Evolutionary conservation across 2,329 filamentous ascomycete genomes (phyloP).

Genomic region (Helotiales sp.): DNA sequence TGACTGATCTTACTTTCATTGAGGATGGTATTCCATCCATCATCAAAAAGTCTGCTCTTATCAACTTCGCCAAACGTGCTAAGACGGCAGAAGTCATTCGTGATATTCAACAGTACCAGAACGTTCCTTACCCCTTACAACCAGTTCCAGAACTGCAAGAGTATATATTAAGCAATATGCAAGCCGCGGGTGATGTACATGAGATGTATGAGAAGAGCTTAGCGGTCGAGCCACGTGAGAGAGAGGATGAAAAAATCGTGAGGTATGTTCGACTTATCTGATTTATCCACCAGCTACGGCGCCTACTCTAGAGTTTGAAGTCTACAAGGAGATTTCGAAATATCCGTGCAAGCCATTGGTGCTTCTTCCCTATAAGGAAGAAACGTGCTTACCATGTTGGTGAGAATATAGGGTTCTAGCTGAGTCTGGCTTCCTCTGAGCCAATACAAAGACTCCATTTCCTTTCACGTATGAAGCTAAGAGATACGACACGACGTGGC

Average conservation of each 20-base stretch:
- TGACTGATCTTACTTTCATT: constrained; percentile 97
- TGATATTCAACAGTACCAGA: constrained; percentile 98
- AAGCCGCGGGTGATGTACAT: constrained; percentile 91
- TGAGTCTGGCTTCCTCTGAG: constrained; percentile 59
- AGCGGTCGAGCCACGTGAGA: constrained; percentile 87
- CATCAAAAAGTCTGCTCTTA: constrained; percentile 93
- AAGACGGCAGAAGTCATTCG: constrained; percentile 98
- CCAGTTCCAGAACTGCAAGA: constrained; percentile 91
- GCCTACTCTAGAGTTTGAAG: constrained; percentile 22
- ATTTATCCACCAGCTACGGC: constrained; percentile 19
- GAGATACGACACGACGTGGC: constrained; percentile 4
- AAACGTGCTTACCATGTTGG: constrained; percentile 31
- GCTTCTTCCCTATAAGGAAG: constrained; percentile 14
- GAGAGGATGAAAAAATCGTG: constrained; percentile 99
- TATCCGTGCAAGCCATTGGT: constrained; percentile 16
- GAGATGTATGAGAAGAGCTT: constrained; percentile 99
- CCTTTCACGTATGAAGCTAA: constrained; percentile 16
- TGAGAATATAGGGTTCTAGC: constrained; percentile 52
- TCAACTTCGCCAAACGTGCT: constrained; percentile 97
- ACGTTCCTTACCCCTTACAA: constrained; percentile 90
- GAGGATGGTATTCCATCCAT: constrained; percentile 96
- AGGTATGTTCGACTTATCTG: constrained; percentile 52
- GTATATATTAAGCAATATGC: constrained; percentile 96
- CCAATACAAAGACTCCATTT: constrained; percentile 1
- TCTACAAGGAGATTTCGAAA: constrained; percentile 9